These are phyloP conservation scores for Meira miltonrushii DNA, from an alignment of 1,284 basidiomycete genomes.

Conservation along the genomic window DNA sequence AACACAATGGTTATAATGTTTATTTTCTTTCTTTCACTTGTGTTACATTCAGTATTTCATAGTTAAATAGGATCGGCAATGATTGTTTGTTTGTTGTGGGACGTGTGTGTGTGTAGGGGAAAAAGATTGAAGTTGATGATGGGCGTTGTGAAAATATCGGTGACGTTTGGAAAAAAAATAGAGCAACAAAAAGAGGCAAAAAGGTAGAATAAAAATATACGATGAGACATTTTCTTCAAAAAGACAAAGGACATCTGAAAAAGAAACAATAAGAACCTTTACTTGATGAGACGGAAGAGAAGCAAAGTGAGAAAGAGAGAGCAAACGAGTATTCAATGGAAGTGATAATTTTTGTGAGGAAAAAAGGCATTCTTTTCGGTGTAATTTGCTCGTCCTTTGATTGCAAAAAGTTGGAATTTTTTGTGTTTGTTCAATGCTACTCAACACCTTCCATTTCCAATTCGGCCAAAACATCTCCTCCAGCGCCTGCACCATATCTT, in stretches of 20 bases:
- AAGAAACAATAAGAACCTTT: too few species aligned
- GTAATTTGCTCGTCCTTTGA: background rate
- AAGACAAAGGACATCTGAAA: too few species aligned
- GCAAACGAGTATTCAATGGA: constrained; percentile 2
- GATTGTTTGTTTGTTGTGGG: background rate
- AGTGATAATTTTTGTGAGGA: background rate
- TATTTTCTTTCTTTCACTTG: too few species aligned
- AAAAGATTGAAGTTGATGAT: background rate
- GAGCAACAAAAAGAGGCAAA: constrained; percentile 4
- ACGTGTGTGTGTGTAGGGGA: background rate
- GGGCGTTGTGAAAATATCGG: background rate
- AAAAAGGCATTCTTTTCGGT: background rate
- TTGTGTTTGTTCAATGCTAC: constrained; percentile 5
- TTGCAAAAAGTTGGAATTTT: background rate
- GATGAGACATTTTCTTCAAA: too few species aligned
- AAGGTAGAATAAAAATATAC: background rate
- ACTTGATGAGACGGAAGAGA: background rate
- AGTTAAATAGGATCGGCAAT: too few species aligned
- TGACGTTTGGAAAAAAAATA: background rate
- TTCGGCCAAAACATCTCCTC: constrained; percentile 47
- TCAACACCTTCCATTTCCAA: constrained; percentile 51
- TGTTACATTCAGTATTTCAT: too few species aligned
- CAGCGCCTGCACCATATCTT: constrained; percentile 45
- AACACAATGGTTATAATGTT: too few species aligned
- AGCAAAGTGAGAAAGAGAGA: constrained; percentile 10